phyloP scores from a whole-genome alignment of 2,329 filamentous ascomycete species.

The Aspergillus candidus region DNA sequence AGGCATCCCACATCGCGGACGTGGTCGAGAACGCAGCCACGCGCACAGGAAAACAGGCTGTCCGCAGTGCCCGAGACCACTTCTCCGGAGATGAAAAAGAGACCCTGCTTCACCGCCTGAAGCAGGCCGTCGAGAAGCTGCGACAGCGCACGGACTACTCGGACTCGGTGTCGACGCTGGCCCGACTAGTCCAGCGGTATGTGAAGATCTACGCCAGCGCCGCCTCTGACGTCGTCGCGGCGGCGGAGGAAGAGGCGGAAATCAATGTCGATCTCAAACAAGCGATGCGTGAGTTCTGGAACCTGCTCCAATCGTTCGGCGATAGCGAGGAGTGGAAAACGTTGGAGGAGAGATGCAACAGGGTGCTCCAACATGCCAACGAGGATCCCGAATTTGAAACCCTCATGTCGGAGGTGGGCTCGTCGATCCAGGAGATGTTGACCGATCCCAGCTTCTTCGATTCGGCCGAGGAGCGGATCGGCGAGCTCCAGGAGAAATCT shows the following conservation, averaged over 20 bases:
- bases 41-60: constrained; percentile 50
- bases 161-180: constrained; percentile 74
- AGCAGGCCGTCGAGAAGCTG: constrained; percentile 67
- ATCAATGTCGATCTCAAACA: constrained; percentile 68
- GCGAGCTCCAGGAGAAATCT: constrained; percentile 53
- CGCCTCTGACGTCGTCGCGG: constrained; percentile 59
- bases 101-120: constrained; percentile 67
- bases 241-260: constrained; percentile 64
- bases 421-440: constrained; percentile 71
- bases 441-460: constrained; percentile 84
- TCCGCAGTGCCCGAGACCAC: constrained; percentile 68
- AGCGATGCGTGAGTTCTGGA: constrained; percentile 75
- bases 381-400: constrained; percentile 78
- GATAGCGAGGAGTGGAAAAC: constrained; percentile 67
- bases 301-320: constrained; percentile 72
- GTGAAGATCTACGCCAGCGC: constrained; percentile 70
- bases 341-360: constrained; percentile 61
- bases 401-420: constrained; percentile 65
- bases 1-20: constrained; percentile 49
- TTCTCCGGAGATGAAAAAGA: constrained; percentile 65
- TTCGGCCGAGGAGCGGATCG: constrained; percentile 60
- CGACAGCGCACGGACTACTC: constrained; percentile 74
- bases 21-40: constrained; percentile 31
- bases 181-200: constrained; percentile 70
- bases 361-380: constrained; percentile 65